A percentile compares a stretch with the other conserved stretches of the same genome.
Conservation (phyloP, 345 rosid species). For the Eucalyptus pauciflora region DNA sequence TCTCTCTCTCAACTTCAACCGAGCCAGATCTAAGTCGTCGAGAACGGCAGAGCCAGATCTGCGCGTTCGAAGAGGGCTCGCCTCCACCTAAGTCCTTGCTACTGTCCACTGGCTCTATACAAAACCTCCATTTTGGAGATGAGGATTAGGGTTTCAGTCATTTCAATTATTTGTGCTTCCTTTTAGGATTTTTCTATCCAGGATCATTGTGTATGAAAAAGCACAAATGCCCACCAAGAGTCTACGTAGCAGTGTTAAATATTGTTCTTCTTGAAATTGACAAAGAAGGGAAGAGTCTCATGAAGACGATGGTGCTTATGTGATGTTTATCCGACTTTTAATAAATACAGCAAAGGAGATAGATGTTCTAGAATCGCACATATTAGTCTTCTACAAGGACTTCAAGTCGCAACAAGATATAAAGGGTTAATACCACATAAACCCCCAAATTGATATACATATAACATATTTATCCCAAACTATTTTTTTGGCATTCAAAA, state of each 20-base stretch:
- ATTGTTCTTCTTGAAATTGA: neutral
- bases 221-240: neutral
- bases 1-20: neutral
- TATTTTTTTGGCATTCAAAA: too few relatives aligned
- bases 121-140: neutral
- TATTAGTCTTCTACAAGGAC: neutral
- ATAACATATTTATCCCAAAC: too few relatives aligned
- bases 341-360: neutral
- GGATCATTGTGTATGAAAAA: neutral
- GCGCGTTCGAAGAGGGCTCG: neutral
- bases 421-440: too few relatives aligned
- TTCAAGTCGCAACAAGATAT: neutral
- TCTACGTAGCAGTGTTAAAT: neutral
- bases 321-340: neutral
- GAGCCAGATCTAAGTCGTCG: neutral
- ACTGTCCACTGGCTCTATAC: neutral
- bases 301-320: neutral
- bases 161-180: neutral
- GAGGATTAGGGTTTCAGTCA: neutral
- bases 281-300: neutral
- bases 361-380: neutral
- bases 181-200: neutral
- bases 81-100: neutral
- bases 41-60: neutral
- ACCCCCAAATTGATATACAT: accelerated